Percentiles rank a stretch among this genome's conserved stretches.
These are phyloP conservation scores for Spatholobus suberectus DNA, from an alignment of 306 rosid species.

Conservation along the genomic window DNA sequence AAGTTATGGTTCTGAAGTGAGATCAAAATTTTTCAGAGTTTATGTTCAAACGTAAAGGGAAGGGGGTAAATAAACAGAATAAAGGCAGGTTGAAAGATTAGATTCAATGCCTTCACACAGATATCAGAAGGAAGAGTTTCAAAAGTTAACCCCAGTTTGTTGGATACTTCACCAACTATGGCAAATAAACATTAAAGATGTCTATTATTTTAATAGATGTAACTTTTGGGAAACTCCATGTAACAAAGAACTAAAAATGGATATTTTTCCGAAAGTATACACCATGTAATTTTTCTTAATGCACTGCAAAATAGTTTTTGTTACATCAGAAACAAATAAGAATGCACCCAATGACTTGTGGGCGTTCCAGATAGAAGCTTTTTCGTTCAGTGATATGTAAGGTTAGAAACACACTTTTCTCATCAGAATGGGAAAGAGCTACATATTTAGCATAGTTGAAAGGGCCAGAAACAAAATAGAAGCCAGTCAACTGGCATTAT, in stretches of 20 bases:
- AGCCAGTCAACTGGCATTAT: neutral
- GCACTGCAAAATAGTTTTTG: neutral
- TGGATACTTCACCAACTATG: neutral
- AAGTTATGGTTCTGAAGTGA: neutral
- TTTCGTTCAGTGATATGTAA: neutral
- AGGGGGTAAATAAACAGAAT: neutral
- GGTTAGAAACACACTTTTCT: neutral
- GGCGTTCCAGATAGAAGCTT: neutral
- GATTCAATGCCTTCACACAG: neutral
- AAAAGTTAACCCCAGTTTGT: neutral
- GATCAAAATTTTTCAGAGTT: neutral
- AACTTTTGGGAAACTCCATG: neutral
- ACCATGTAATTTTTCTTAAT: neutral
- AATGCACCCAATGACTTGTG: neutral
- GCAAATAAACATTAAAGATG: neutral
- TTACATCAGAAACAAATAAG: neutral
- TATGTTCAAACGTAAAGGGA: neutral
- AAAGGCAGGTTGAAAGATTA: conserved; percentile 20
- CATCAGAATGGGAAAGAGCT: neutral
- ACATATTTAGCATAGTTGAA: neutral
- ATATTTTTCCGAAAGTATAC: neutral
- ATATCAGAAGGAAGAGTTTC: neutral
- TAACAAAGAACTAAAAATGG: neutral
- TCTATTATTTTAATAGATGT: neutral
- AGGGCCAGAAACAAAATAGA: neutral